phyloP scores from a whole-genome alignment of 306 rosid species.

The Dalbergia oliveri region DNA sequence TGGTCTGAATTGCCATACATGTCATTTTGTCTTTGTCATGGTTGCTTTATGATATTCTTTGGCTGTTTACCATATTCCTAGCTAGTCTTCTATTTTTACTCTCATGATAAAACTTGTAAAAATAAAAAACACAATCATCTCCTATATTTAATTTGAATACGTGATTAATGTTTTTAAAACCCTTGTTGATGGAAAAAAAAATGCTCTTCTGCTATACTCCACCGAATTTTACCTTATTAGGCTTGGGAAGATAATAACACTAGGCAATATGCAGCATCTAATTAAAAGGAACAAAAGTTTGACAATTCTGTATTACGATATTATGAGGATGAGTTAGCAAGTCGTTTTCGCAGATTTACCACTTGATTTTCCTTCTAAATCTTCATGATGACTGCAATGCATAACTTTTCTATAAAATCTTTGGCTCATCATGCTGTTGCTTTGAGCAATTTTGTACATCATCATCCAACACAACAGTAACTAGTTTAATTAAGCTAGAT shows the following conservation, averaged over 20 bases:
- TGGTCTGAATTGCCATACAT: not conserved
- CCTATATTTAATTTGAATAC: not conserved
- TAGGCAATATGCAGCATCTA: not conserved
- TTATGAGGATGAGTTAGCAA: not conserved
- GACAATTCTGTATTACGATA: not conserved
- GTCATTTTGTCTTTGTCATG: conserved; percentile 22
- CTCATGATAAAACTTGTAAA: not conserved
- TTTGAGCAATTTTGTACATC: too few species aligned
- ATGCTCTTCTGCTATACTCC: not conserved
- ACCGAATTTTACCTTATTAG: not conserved
- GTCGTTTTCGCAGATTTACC: too few species aligned
- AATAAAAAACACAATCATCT: not conserved
- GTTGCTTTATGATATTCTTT: conserved; percentile 3
- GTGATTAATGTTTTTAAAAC: too few species aligned
- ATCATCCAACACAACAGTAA: too few species aligned
- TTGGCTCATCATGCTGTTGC: too few species aligned
- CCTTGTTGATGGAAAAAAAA: not conserved
- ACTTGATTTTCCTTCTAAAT: too few species aligned
- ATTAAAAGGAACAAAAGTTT: not conserved
- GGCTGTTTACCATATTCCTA: not conserved
- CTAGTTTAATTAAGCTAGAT: too few species aligned
- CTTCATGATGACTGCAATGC: too few species aligned
- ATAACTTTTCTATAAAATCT: too few species aligned
- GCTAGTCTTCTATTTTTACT: not conserved
- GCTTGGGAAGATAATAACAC: not conserved